Percentiles rank a stretch among this genome's conserved stretches.
These are phyloP conservation scores for Eurotiales sp. DNA, from an alignment of 2,329 filamentous ascomycete genomes.

Conservation along the genomic window DNA sequence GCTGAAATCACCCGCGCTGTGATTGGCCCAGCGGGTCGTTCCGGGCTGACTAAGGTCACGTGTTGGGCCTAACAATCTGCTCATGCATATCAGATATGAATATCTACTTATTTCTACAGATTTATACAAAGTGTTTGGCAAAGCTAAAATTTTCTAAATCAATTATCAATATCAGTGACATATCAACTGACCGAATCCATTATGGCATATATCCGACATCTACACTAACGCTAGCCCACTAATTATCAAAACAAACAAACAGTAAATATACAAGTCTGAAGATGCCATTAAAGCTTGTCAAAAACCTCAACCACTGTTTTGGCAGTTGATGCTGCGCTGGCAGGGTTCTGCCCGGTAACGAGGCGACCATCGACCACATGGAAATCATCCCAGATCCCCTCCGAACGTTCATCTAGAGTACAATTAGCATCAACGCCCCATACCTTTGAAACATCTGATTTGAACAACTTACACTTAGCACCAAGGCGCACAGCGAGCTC, in stretches of 20 bases:
- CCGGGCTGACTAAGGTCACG: slow-evolving; percentile 30
- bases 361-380: slow-evolving; percentile 36
- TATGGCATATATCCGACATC: no score
- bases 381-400: slow-evolving; percentile 29
- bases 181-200: no score
- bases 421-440: neutral
- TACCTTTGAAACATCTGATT: neutral
- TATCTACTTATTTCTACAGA: no score
- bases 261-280: no score
- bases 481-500: slow-evolving; percentile 25
- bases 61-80: no score
- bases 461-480: slow-evolving; percentile 29
- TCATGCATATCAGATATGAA: no score
- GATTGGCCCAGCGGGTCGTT: slow-evolving; percentile 38
- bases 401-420: slow-evolving; percentile 20
- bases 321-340: slow-evolving; percentile 38
- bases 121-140: no score
- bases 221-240: no score
- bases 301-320: slow-evolving; percentile 38
- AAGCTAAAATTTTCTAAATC: no score
- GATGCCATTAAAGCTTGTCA: slow-evolving; percentile 33
- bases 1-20: slow-evolving; percentile 29
- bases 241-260: no score
- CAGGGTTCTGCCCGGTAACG: slow-evolving; percentile 43
- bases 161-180: no score